These are phyloP conservation scores for Cladosporium sp. DNA, from an alignment of 2,329 filamentous ascomycete species.

Conservation along the genomic window DNA sequence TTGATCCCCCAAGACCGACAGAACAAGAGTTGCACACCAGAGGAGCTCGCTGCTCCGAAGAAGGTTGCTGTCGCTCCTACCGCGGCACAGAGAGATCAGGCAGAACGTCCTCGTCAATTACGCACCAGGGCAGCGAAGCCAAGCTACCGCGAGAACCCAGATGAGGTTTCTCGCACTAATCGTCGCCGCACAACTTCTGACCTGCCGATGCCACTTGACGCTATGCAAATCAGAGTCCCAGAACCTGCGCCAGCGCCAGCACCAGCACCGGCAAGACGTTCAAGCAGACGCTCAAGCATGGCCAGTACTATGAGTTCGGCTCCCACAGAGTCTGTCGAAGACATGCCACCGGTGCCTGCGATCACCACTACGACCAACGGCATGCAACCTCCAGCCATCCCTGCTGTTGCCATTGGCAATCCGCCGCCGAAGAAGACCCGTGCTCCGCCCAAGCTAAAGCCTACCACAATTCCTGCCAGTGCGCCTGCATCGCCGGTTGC, in stretches of 20 bases:
- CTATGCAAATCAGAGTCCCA: slow-evolving; percentile 15
- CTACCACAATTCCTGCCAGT: slow-evolving; percentile 16
- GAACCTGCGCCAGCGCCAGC: slow-evolving; percentile 27
- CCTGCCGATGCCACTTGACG: slow-evolving; percentile 29
- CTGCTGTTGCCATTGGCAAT: slow-evolving; percentile 7
- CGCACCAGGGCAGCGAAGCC: slow-evolving; percentile 9
- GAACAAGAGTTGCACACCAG: slow-evolving; percentile 71
- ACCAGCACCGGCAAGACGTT: slow-evolving; percentile 26
- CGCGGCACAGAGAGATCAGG: neutral
- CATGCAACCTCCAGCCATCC: slow-evolving; percentile 34
- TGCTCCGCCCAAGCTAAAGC: slow-evolving; percentile 26
- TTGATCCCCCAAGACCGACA: slow-evolving; percentile 76
- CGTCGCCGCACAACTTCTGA: slow-evolving; percentile 43
- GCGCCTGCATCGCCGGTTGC: slow-evolving; percentile 43
- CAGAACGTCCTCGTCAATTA: slow-evolving; percentile 11
- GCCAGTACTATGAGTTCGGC: slow-evolving; percentile 28
- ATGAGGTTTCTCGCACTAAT: slow-evolving; percentile 16
- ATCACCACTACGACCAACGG: slow-evolving; percentile 22
- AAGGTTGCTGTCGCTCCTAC: slow-evolving; percentile 27
- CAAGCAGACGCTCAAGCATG: slow-evolving; percentile 37
- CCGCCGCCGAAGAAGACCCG: slow-evolving; percentile 32
- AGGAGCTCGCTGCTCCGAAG: slow-evolving; percentile 69
- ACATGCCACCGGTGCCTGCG: slow-evolving; percentile 21
- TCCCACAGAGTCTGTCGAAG: slow-evolving; percentile 12
- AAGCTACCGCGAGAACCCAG: slow-evolving; percentile 3